Conservation (phyloP, 2,329 filamentous ascomycete genomes). For the Achaetomium macrosporum region DNA sequence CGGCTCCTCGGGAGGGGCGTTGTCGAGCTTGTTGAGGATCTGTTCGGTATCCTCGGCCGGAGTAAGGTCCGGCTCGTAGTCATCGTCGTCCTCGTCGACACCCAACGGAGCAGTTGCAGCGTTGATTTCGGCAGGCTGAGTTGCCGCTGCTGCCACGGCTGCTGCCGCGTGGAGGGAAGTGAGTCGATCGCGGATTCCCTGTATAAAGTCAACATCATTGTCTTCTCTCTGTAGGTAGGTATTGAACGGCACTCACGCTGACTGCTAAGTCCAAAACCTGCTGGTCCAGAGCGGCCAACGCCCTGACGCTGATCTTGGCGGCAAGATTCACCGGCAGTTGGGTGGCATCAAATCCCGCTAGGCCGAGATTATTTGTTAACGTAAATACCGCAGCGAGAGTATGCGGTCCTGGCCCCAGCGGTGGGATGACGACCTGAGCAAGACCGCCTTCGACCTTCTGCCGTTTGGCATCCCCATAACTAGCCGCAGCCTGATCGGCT, state of each 20-base stretch:
- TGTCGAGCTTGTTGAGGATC: conserved; percentile 70
- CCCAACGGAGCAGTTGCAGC: conserved; percentile 55
- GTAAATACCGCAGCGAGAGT: conserved; percentile 82
- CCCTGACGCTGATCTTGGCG: conserved; percentile 72
- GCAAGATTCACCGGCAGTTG: conserved; percentile 70
- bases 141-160: conserved; percentile 25
- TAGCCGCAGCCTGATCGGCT: conserved; percentile 62
- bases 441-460: conserved; percentile 57
- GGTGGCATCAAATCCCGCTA: conserved; percentile 77
- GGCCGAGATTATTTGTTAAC: conserved; percentile 66
- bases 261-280: conserved; percentile 66
- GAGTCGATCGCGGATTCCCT: conserved; percentile 50
- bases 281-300: conserved; percentile 66
- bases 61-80: conserved; percentile 86
- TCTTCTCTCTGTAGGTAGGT: no score
- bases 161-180: conserved; percentile 38
- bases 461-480: conserved; percentile 76
- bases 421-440: conserved; percentile 52
- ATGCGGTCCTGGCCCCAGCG: conserved; percentile 68
- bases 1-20: conserved; percentile 52
- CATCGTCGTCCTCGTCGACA: conserved; percentile 73
- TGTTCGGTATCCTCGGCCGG: conserved; percentile 72
- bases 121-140: conserved; percentile 43
- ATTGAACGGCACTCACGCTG: conserved; percentile 45
- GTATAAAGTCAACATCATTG: conserved; percentile 7